These are phyloP conservation scores for Fusarium proliferatum DNA, from an alignment of 2,329 filamentous ascomycete genomes.

Conservation along the genomic window DNA sequence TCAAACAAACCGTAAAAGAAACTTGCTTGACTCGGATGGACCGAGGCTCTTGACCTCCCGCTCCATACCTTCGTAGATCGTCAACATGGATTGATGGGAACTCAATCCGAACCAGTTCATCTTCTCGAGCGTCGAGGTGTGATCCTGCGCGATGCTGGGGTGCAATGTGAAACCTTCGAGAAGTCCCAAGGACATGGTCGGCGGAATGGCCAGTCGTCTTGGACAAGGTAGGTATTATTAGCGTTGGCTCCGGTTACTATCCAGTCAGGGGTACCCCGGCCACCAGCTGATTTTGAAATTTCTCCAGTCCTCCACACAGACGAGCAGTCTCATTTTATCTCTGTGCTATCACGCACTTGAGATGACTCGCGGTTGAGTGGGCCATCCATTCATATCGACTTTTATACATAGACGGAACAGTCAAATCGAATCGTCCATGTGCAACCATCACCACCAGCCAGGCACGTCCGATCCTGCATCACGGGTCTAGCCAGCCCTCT, in stretches of 20 bases:
- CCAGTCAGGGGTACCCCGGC: conserved; percentile 25
- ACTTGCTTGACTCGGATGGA: conserved; percentile 17
- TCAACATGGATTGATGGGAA: conserved; percentile 41
- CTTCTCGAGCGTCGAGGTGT: conserved; percentile 39
- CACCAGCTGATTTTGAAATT: conserved; percentile 42
- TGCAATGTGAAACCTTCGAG: conserved; percentile 46
- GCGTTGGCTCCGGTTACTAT: conserved; percentile 26
- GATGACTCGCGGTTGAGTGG: conserved; percentile 43
- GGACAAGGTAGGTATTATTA: conserved; percentile 37
- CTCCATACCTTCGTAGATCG: conserved; percentile 32
- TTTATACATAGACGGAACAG: not conserved
- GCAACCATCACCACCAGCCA: conserved; percentile 11
- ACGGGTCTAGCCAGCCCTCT: conserved; percentile 19
- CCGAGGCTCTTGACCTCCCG: conserved; percentile 31
- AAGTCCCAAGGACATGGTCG: conserved; percentile 48
- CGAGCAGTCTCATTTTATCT: conserved; percentile 29
- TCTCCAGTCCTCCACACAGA: conserved; percentile 32
- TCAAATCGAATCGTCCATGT: not conserved
- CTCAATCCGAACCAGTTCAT: conserved; percentile 38
- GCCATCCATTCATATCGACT: conserved; percentile 30
- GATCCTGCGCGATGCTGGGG: conserved; percentile 45
- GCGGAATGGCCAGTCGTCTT: conserved; percentile 41
- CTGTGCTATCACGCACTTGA: conserved; percentile 25
- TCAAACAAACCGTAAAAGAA: not conserved
- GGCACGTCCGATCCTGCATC: conserved; percentile 24